Evolutionary conservation across 2,329 filamentous ascomycete genomes (phyloP), one percentile per base, ranked within the genome.

Genomic region (Pezicula neosporulosa): DNA sequence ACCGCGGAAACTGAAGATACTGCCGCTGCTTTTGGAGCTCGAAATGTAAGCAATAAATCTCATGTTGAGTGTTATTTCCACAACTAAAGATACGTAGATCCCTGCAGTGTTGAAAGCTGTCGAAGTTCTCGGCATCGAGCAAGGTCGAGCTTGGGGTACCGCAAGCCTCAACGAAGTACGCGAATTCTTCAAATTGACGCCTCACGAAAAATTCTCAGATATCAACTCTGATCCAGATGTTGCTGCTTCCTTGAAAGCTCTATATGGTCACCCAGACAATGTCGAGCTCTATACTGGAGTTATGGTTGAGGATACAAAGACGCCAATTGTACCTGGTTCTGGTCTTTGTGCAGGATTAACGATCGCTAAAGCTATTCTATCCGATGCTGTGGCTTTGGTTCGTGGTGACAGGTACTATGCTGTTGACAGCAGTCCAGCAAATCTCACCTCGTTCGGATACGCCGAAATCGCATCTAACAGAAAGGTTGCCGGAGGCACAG

Each of bases 361-460:
- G 0, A 70, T 80, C 7, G 74, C 76, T 2, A 69, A 75, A 35
- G 78, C 78, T 33, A 72, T 84, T 6, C 68, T 85, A 10, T 80
- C 78, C 1, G 82, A 85, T 53, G 81, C 81, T 4, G 72, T 82
- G 4, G 76, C 78, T 0, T 70, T 84, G 3, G 79, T 85, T 8
- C 73, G 81, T 2, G 80, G 83, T 46, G 60, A 63, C 41, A 69
- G 81, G 12, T 84, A 83, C 68, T 77, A 79, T 57, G 82, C 81
- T 6, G 47, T 43, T 42, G 58, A 59, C 16, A 60, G 57, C 28
- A 55, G 84, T 60, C 80, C 89, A 0, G 78, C 82, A 3, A 81
- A 84, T 57, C 70, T 94, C 16, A 94, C 90, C 1, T 90, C 89
- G 69, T 95, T 88, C 88, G 90, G 89, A 8, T 91, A 82, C 72